phyloP scores from a whole-genome alignment of 805 yeast species.

The Pichia insulana region DNA sequence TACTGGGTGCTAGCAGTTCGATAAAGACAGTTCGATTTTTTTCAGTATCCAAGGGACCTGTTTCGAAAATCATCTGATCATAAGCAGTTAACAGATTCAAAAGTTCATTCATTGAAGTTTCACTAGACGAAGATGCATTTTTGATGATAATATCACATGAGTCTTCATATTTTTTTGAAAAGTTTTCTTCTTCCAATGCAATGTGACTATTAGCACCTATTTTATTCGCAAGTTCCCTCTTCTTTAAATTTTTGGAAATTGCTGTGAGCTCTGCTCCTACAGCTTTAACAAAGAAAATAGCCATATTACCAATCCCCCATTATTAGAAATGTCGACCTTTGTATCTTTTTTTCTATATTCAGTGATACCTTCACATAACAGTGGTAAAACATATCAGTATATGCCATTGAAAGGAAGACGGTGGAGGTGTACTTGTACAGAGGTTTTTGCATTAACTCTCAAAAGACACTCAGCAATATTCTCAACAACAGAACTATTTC shows the following conservation, averaged over 20 bases:
- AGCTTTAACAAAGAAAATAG: constrained; percentile 44
- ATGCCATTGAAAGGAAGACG: too few relatives aligned
- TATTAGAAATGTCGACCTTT: constrained; percentile 41
- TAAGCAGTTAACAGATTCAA: constrained; percentile 21
- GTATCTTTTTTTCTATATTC: constrained; percentile 43
- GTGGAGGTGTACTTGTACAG: too few relatives aligned
- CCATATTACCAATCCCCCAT: constrained; percentile 43
- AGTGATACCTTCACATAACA: constrained; percentile 51
- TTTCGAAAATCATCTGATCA: constrained; percentile 26
- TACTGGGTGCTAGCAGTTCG: constrained; percentile 26
- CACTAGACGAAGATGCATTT: constrained; percentile 38
- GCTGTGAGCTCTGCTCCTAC: constrained; percentile 54
- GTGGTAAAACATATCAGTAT: constrained; percentile 45
- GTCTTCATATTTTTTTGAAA: constrained; percentile 28
- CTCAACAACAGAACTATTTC: too few relatives aligned
- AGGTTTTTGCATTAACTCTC: too few relatives aligned
- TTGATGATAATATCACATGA: constrained; percentile 39
- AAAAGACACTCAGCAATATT: too few relatives aligned
- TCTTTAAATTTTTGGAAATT: constrained; percentile 41
- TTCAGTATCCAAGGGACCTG: constrained; percentile 30
- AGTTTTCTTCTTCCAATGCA: constrained; percentile 44
- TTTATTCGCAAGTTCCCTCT: constrained; percentile 38
- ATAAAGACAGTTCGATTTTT: constrained; percentile 28
- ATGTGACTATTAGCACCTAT: constrained; percentile 47
- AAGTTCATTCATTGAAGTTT: constrained; percentile 20